Conservation (phyloP, 1,284 basidiomycete genomes). For the Sporisorium iseilematis-ciliati region DNA sequence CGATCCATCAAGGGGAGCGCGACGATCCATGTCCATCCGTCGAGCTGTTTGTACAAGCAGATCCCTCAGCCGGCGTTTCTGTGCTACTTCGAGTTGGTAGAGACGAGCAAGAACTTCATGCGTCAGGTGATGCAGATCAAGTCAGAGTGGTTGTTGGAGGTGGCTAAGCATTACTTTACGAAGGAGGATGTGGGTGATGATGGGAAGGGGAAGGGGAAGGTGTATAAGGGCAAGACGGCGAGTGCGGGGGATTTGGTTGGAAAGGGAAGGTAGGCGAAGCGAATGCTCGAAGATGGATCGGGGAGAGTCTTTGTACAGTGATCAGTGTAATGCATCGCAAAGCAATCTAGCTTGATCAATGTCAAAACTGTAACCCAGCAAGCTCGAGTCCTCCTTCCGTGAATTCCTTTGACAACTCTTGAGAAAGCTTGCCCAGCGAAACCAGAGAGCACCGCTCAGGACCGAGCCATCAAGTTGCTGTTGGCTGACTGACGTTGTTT, state of each 20-base stretch:
- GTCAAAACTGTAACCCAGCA: too few relatives aligned
- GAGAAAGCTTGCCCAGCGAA: too few relatives aligned
- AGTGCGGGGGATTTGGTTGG: constrained; percentile 17
- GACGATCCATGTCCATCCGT: constrained; percentile 95
- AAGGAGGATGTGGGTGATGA: constrained; percentile 55
- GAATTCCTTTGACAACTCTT: too few relatives aligned
- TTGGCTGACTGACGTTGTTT: too few relatives aligned
- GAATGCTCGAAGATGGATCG: not conserved
- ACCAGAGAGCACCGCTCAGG: too few relatives aligned
- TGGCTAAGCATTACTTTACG: constrained; percentile 61
- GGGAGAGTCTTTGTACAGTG: too few relatives aligned
- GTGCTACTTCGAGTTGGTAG: constrained; percentile 89
- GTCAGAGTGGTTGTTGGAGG: constrained; percentile 90
- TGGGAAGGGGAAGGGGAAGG: constrained; percentile 2
- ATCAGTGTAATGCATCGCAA: too few relatives aligned
- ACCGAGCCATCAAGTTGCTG: too few relatives aligned
- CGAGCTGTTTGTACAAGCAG: constrained; percentile 91
- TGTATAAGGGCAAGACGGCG: constrained; percentile 39
- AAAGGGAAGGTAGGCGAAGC: not conserved
- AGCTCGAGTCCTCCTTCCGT: too few relatives aligned
- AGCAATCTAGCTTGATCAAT: too few relatives aligned
- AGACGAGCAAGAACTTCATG: constrained; percentile 75
- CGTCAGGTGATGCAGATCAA: constrained; percentile 98
- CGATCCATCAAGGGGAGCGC: constrained; percentile 88
- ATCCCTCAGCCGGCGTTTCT: constrained; percentile 89